These are phyloP conservation scores for Gaeumannomyces tritici DNA, from an alignment of 2,329 filamentous ascomycete genomes.

Conservation along the genomic window DNA sequence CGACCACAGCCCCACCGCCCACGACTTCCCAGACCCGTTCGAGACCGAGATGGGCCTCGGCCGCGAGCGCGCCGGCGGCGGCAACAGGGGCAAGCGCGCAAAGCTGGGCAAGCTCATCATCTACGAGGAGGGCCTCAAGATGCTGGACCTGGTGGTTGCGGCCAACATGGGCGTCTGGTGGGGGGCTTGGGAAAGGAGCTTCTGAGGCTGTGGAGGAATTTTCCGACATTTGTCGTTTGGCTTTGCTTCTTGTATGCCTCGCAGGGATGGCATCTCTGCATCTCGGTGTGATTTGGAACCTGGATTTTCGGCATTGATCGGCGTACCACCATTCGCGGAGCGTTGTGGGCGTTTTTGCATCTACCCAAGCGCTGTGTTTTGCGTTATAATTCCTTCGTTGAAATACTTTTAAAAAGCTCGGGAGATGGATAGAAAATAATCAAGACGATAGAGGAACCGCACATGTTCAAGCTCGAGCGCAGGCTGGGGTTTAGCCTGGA, in stretches of 20 bases:
- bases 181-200: constrained; percentile 65
- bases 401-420: not conserved
- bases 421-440: not conserved
- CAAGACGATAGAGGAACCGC: not conserved
- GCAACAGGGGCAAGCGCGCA: constrained; percentile 73
- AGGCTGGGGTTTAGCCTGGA: not conserved
- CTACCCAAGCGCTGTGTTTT: not conserved
- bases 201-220: constrained; percentile 9
- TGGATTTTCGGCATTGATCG: not conserved
- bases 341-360: not conserved
- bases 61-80: constrained; percentile 76
- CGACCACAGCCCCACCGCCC: not conserved
- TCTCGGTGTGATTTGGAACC: not conserved
- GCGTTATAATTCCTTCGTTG: not conserved
- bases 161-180: constrained; percentile 93
- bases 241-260: not conserved
- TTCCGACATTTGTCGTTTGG: not conserved
- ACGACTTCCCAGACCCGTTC: constrained; percentile 11
- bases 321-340: not conserved
- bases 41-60: constrained; percentile 51
- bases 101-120: constrained; percentile 93
- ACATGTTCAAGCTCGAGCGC: not conserved
- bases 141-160: constrained; percentile 87
- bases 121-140: constrained; percentile 82
- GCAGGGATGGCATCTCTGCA: not conserved